These are phyloP conservation scores for Porcisia deanei DNA, from an alignment of 208 protist species.

Conservation along the genomic window DNA sequence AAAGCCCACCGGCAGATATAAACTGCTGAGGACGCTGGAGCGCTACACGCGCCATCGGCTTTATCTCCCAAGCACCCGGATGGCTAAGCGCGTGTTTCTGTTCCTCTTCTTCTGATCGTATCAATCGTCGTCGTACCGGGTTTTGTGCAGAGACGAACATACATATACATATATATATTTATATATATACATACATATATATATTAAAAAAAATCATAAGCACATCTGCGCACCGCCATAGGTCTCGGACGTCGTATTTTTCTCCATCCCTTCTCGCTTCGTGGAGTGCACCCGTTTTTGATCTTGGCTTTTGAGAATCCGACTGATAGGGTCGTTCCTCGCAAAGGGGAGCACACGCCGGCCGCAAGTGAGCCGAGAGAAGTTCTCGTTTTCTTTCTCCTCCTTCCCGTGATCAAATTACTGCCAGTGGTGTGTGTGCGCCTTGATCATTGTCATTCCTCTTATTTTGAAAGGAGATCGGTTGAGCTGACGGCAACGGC, in stretches of 20 bases:
- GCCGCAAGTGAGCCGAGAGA: too few species aligned
- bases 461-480: neutral
- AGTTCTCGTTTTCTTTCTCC: neutral
- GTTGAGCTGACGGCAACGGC: neutral
- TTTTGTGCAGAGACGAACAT: neutral
- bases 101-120: too few species aligned
- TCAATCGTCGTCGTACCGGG: too few species aligned
- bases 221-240: neutral
- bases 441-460: too few species aligned
- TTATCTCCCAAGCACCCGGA: neutral
- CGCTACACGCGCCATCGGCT: neutral
- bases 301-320: too few species aligned
- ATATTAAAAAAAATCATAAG: neutral
- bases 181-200: too few species aligned
- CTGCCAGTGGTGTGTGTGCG: too few species aligned
- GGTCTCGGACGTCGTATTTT: too few species aligned
- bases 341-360: too few species aligned
- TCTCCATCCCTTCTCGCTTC: too few species aligned
- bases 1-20: neutral
- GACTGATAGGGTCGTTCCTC: too few species aligned
- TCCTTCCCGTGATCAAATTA: neutral
- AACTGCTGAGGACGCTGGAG: neutral
- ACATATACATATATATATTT: neutral
- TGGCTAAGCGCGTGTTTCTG: neutral
- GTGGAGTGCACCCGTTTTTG: too few species aligned